phyloP scores from a whole-genome alignment of 164 flowering plant genomes.

The Chimonanthus praecox region DNA sequence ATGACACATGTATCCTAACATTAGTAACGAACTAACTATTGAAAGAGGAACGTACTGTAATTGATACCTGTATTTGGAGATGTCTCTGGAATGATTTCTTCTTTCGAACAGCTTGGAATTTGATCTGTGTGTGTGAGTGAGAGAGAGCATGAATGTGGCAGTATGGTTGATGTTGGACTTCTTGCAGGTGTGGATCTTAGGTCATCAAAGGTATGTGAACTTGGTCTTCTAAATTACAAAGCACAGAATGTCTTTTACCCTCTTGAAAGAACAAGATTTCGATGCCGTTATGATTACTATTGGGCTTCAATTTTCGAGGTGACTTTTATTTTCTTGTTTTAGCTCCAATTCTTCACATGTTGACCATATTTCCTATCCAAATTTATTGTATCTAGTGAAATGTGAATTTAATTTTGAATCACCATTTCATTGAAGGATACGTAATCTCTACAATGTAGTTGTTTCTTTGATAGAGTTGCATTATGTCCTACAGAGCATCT shows the following conservation, averaged over 20 bases:
- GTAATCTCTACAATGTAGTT: background rate
- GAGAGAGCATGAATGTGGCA: background rate
- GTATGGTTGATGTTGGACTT: constrained; percentile 8
- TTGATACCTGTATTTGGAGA: background rate
- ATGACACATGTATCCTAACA: too few relatives aligned
- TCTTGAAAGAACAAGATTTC: constrained; percentile 48
- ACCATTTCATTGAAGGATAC: background rate
- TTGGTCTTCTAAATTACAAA: constrained; percentile 67
- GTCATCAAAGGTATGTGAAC: constrained; percentile 87
- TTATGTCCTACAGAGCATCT: too few relatives aligned
- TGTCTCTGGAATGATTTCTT: background rate
- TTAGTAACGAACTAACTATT: too few relatives aligned
- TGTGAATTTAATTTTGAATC: background rate
- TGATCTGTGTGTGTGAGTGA: too few relatives aligned
- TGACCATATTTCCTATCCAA: background rate
- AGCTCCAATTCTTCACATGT: background rate
- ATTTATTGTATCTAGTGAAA: background rate
- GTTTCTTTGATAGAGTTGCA: background rate
- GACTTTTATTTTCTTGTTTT: constrained; percentile 2
- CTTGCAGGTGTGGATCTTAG: constrained; percentile 83
- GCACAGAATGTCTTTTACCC: constrained; percentile 68
- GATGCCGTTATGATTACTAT: constrained; percentile 88
- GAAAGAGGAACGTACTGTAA: background rate
- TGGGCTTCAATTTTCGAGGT: constrained; percentile 96
- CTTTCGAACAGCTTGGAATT: background rate